Base-by-base conservation (phyloP, 2,329 filamentous ascomycete species). In the Trichoderma sp. region DNA sequence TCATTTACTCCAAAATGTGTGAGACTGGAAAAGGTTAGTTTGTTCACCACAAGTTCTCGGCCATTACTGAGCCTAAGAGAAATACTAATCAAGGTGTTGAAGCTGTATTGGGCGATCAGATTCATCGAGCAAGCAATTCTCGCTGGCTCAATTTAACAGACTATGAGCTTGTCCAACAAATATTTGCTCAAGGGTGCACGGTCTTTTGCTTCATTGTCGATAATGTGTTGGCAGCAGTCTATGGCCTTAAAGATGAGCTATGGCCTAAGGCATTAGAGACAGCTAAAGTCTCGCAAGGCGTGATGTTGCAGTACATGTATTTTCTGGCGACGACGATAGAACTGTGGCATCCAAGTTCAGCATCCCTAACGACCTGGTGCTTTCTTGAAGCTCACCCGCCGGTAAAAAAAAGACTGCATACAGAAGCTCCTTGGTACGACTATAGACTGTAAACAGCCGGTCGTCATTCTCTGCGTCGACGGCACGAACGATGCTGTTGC, bases 401-500 rank as follows among this genome's bases (percentile, higher is more conserved):
- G 82, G 85, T 68, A 87, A 87, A 73, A 55, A 80, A n/a, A 77
- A n/a, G n/a, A 71, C 0, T 85, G 86, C 70, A 78, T 86, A 62
- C 75, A 80, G 21, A 60, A 61, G 0, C 78, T 86, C 5, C 77
- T 81, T 5, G 71, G 58, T 8, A 62, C 59, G 2, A 31, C 66
- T 2, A 52, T 49, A 16, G 71, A 72, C 16, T 33, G 35, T 6
- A 74, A 74, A 43, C 72, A 75, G 60, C 74, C 79, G 0, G 77
- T 85, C 1, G 85, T 92, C n/a, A 77, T 94, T 8, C 94, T 95
- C 77, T 85, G 87, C 62, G 92, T 92, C 43, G 92, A 95, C 73
- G 92, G 92, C 1, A 93, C 91, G 14, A 95, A 95, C 76, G 92
- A 95, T 75, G 90, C 92, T 0, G 83, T 88, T 2, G 92, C 92